Percentiles rank a stretch among this genome's conserved stretches.
Evolutionary conservation across 805 yeast genomes (phyloP).

Genomic region (Candida yuanshanica): DNA sequence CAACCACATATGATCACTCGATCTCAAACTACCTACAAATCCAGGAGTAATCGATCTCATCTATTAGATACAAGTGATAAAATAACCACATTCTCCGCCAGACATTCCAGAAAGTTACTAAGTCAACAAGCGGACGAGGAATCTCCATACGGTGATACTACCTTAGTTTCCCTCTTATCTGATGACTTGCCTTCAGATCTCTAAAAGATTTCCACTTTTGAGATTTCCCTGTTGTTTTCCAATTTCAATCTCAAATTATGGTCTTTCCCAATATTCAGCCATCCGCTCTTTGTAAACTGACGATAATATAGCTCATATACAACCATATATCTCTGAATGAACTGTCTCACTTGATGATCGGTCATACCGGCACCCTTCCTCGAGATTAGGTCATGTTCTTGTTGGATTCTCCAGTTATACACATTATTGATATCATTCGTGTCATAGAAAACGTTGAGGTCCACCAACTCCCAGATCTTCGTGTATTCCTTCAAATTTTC

Average conservation of each 20-base stretch:
- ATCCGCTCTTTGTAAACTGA: constrained; percentile 30
- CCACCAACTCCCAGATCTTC: constrained; percentile 50
- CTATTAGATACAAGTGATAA: too few species aligned
- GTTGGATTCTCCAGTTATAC: constrained; percentile 67
- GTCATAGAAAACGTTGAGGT: constrained; percentile 54
- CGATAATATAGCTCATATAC: constrained; percentile 66
- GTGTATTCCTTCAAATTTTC: constrained; percentile 43
- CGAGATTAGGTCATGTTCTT: constrained; percentile 55
- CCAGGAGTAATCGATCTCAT: too few species aligned
- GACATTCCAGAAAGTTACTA: constrained; percentile 3
- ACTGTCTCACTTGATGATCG: constrained; percentile 57
- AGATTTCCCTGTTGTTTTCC: constrained; percentile 13
- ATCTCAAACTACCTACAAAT: too few species aligned
- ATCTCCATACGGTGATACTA: background rate
- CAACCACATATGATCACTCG: too few species aligned
- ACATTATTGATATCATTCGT: constrained; percentile 60
- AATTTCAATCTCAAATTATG: constrained; percentile 16
- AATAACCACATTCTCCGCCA: background rate
- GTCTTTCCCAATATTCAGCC: constrained; percentile 10
- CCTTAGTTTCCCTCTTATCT: constrained; percentile 8
- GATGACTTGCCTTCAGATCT: constrained; percentile 6
- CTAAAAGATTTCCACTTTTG: constrained; percentile 3
- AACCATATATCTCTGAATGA: constrained; percentile 85
- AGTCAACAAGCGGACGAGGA: too few species aligned
- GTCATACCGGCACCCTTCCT: constrained; percentile 72